These are phyloP conservation scores for Kazachstania kunashirensis DNA, from an alignment of 805 yeast genomes.

Conservation along the genomic window DNA sequence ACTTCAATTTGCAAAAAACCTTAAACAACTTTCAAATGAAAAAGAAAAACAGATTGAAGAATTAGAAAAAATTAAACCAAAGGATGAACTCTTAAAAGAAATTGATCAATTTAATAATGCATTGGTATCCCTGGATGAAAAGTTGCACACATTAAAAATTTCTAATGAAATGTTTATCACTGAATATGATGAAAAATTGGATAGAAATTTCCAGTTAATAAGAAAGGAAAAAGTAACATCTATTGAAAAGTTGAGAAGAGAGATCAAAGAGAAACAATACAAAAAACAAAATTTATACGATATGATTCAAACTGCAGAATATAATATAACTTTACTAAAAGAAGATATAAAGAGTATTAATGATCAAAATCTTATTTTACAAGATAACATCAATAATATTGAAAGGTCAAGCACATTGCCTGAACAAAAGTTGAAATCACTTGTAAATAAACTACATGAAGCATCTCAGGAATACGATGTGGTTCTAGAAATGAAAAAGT, in stretches of 20 bases:
- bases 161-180: constrained; percentile 1
- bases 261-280: neutral
- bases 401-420: constrained; percentile 13
- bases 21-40: constrained; percentile 13
- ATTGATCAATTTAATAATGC: constrained; percentile 1
- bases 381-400: constrained; percentile 1
- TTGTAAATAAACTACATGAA: constrained; percentile 10
- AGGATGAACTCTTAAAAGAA: constrained; percentile 12
- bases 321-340: neutral
- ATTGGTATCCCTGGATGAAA: neutral
- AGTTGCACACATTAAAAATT: neutral
- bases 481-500: constrained; percentile 15
- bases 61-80: constrained; percentile 16
- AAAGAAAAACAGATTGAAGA: constrained; percentile 15
- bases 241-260: neutral
- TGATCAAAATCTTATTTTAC: neutral
- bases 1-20: constrained; percentile 13
- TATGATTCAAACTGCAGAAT: neutral
- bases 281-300: neutral
- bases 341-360: neutral
- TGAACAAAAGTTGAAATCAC: constrained; percentile 14
- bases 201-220: neutral
- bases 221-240: neutral
- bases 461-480: constrained; percentile 10
- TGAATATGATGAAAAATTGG: constrained; percentile 1